Evolutionary conservation across 805 yeast species (phyloP), one percentile per base, ranked within the genome.

Genomic region (Metahyphopichia silvanorum): DNA sequence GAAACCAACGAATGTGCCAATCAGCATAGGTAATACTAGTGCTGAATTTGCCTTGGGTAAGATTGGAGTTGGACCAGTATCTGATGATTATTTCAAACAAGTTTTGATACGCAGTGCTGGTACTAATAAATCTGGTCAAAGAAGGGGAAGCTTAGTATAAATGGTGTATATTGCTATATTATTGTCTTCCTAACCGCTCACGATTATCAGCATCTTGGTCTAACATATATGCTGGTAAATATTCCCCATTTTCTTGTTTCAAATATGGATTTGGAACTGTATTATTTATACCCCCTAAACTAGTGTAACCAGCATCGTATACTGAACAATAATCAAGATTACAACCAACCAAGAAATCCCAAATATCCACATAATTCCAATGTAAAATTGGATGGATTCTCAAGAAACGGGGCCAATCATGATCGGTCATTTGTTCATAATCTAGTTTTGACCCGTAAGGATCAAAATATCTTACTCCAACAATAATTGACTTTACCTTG

Each of bases 381-480:
- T 85, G 85, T 26, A 93, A 66, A 5, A 93, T 78, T 0, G 98
- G 98, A 49, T 89, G 95, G 4, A 89, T 66, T 31, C 98, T 61
- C 41, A 81, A 59, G 51, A 93, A 91, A 17, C 69, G 62, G 4
- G 98, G 98, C 98, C 98, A 93, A 37, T 87, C 79, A 37, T 79
- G 81, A 50, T 91, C 96, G 0, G 98, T 93, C 24, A 50, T 57
- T 50, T 87, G 94, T 32, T 86, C 72, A 27, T 74, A 69, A 17
- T 62, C 40, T 28, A 91, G 63, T 14, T 63, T 44, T 2, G 62
- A 65, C 0, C 95, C 93, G 56, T 72, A 85, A 0, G 98, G 98
- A 53, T 93, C 98, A 2, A 86, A 77, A 35, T 83, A 71, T 34
- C 98, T 69, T 19, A 87, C 86, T 0, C 98, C 98, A 4, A 93